Base-by-base conservation (phyloP, 495 filamentous ascomycete species). In the Neurospora tetraspora region DNA sequence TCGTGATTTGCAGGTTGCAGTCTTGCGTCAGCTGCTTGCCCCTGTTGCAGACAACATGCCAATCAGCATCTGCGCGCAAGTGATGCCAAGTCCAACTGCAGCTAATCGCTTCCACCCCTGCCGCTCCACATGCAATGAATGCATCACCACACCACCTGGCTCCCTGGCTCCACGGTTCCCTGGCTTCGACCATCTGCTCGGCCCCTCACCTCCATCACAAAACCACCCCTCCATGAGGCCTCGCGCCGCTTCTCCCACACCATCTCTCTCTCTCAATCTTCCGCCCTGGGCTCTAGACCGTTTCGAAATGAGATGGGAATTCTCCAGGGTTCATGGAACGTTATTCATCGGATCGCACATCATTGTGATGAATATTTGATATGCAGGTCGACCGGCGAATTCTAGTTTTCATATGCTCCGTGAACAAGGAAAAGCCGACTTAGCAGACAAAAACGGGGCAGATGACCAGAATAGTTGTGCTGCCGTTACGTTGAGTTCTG, bases 11-110 rank as follows among this genome's bases (percentile, higher is more conserved):
- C 76, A 77, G 74, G 74, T 72, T 47, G 68, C 53, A 72, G 76
- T 76, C 76, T 75, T 75, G 80, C 76, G 76, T 78, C 75, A 77
- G 76, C 76, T 76, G 72, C 71, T 76, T 77, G 73, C 72, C 74
- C 72, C 76, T 42, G 69, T 74, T 74, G 74, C 77, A 77, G 68
- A 59, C 43, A 65, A 42, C 36, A 43, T 23, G 73, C 78, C 72
- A 79, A 78, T 78, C 39, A 75, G 34, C 11, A 40, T 23, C 39
- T 68, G 53, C 5, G 14, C 34, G 14, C 34, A 20, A 36, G 68
- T 69, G 40, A 71, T 71, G 76, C 75, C 74, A 79, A 76, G 76
- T 43, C 77, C 73, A 74, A 76, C 73, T 72, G 74, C 71, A 76
- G 73, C 72, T 74, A 69, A 73, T 76, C 72, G 74, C 73, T 74